Conservation (phyloP, 306 rosid species). For the Cicer cuneatum region DNA sequence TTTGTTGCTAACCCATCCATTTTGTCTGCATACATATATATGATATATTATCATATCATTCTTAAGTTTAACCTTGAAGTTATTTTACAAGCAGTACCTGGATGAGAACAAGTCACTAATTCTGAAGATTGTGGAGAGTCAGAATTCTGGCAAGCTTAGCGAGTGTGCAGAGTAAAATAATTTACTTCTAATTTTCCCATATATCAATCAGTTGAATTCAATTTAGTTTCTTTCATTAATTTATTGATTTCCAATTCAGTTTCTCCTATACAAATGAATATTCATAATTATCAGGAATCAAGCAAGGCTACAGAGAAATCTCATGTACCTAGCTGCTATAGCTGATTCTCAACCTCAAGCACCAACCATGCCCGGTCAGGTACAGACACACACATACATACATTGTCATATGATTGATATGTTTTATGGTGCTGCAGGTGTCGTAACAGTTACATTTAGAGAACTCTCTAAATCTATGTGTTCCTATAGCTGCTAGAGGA, state of each 20-base stretch:
- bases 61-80: not conserved
- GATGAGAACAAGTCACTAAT: slow-evolving; percentile 99
- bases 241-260: no score
- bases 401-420: not conserved
- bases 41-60: not conserved
- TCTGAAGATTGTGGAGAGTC: slow-evolving; percentile 98
- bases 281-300: slow-evolving; percentile 68
- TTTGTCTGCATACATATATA: not conserved
- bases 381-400: slow-evolving; percentile 24
- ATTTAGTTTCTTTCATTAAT: slow-evolving; percentile 18
- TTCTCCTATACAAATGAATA: no score
- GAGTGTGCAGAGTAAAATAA: slow-evolving; percentile 92
- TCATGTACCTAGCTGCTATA: slow-evolving; percentile 97
- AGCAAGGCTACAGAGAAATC: slow-evolving; percentile 95
- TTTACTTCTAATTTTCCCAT: not conserved
- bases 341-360: slow-evolving; percentile 99
- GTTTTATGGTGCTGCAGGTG: no score
- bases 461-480: no score
- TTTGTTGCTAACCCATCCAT: not conserved
- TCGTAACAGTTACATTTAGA: no score
- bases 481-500: no score
- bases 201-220: not conserved
- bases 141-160: slow-evolving; percentile 84
- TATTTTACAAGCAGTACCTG: slow-evolving; percentile 68
- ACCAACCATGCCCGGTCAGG: slow-evolving; percentile 85